A percentile compares a stretch with the other conserved stretches of the same genome.
Evolutionary conservation across 768 basidiomycete species (phyloP).

Genomic region (Clitopilus hobsonii): DNA sequence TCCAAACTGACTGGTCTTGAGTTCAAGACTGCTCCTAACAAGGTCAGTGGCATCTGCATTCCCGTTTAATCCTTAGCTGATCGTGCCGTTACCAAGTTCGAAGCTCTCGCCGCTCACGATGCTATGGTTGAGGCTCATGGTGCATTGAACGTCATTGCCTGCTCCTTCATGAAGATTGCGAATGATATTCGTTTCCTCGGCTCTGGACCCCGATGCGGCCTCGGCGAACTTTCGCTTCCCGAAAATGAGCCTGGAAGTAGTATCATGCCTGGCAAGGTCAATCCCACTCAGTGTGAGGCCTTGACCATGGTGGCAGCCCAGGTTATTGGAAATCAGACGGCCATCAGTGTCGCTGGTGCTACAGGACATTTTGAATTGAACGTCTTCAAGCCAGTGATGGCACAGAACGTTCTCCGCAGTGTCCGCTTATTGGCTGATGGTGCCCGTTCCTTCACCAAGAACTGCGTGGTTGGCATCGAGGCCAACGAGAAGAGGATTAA

Average conservation of each 20-base stretch:
- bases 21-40: conserved; percentile 98
- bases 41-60: conserved; percentile 41
- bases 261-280: conserved; percentile 99
- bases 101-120: conserved; percentile 97
- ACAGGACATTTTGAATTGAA: conserved; percentile 99
- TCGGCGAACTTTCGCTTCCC: conserved; percentile 90
- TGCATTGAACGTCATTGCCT: conserved; percentile 93
- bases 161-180: conserved; percentile 98
- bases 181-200: conserved; percentile 98
- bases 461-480: conserved; percentile 94
- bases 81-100: conserved; percentile 56
- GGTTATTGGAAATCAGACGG: conserved; percentile 96
- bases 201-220: conserved; percentile 95
- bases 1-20: conserved; percentile 85
- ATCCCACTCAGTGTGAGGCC: conserved; percentile 99
- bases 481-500: conserved; percentile 95
- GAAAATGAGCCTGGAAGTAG: conserved; percentile 99
- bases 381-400: conserved; percentile 98
- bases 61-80: background rate
- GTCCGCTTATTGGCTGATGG: conserved; percentile 93
- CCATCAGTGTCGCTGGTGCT: conserved; percentile 88
- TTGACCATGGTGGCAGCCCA: conserved; percentile 98
- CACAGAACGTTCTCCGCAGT: conserved; percentile 96
- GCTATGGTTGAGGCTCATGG: conserved; percentile 97
- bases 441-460: conserved; percentile 91